Base-by-base conservation (phyloP, 1,284 basidiomycete species). In the Ceratobasidium sp. region DNA sequence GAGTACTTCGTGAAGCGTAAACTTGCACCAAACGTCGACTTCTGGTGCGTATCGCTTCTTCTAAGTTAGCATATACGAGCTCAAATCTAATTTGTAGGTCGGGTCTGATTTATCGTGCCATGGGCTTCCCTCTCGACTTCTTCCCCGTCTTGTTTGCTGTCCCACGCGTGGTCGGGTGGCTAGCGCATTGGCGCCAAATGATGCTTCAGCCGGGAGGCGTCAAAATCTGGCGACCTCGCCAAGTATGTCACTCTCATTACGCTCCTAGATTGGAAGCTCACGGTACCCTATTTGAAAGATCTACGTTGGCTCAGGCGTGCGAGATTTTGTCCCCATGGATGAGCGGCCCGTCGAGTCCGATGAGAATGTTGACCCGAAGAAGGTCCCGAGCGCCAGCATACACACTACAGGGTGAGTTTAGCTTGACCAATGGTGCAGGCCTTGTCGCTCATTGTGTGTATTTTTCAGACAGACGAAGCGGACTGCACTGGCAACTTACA, bases 101-200 rank as follows among this genome's bases (percentile, higher is more conserved):
- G 80, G 94, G 94, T 13, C 84, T 96, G 78, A 95, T 96, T 81
- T 96, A 96, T 84, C 92, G 93, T 69, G 93, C 93, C 17, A 95
- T 95, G 94, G 93, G 94, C 61, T 96, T 96, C 88, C 94, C 95
- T 1, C 88, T 93, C 80, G 95, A 96, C 85, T 96, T 94, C 84
- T 96, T 95, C 90, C 94, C 95, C 0, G 94, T 96, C 46, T 85
- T 96, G 56, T 96, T 96, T 82, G 95, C 92, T 23, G 94, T 96
- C 2, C 95, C 95, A 2, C 90, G 95, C 23, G 94, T 96, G 3
- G 94, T 94, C 28, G 95, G 95, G 12, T 96, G 94, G 95, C 87
- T 96, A 10, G 94, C 95, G 0, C 94, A 95, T 84, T 95, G 94
- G 93, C 87, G 93, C 78, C 92, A 93, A 90, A 94, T 96, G 93